Conservation (phyloP, 805 yeast species). For the Starmerella etchellsii region DNA sequence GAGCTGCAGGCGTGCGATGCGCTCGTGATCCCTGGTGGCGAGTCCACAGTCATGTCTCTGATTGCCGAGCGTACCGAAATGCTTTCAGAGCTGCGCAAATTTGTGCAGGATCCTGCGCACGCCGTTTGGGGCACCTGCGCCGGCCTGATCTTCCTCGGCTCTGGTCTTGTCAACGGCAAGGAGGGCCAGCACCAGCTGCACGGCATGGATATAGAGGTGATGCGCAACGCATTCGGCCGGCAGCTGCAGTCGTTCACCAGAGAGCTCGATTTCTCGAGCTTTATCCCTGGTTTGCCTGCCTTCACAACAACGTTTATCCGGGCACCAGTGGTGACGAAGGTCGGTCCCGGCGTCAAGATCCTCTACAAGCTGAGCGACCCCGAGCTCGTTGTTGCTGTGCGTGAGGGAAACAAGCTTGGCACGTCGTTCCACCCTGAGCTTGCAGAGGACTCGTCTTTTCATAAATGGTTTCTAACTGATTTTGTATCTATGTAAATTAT, state of each 20-base stretch:
- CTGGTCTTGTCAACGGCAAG: conserved; percentile 37
- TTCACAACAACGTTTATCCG: conserved; percentile 49
- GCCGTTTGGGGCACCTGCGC: conserved; percentile 85
- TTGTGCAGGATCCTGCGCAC: conserved; percentile 36
- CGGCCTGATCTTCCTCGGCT: conserved; percentile 56
- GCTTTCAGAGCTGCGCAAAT: conserved; percentile 40
- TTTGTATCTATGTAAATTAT: conserved; percentile 5
- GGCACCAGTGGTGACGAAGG: conserved; percentile 49
- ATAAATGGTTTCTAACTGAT: conserved; percentile 40
- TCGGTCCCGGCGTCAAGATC: conserved; percentile 21
- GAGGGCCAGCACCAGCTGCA: conserved; percentile 47
- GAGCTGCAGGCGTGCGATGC: conserved; percentile 43
- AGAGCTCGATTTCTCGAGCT: conserved; percentile 31
- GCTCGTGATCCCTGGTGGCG: conserved; percentile 50
- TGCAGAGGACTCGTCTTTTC: conserved; percentile 45
- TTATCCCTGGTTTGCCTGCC: conserved; percentile 25
- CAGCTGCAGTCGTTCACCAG: conserved; percentile 54
- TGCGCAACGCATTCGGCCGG: conserved; percentile 67
- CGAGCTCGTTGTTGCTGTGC: conserved; percentile 51
- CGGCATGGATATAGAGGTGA: conserved; percentile 50
- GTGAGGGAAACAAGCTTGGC: conserved; percentile 53
- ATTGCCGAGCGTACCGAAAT: conserved; percentile 55
- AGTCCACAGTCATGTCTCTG: conserved; percentile 44
- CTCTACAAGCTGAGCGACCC: conserved; percentile 20
- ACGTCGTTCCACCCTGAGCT: conserved; percentile 77